These are phyloP conservation scores for Penicillium paneum DNA, from an alignment of 2,329 filamentous ascomycete species.

Conservation along the genomic window DNA sequence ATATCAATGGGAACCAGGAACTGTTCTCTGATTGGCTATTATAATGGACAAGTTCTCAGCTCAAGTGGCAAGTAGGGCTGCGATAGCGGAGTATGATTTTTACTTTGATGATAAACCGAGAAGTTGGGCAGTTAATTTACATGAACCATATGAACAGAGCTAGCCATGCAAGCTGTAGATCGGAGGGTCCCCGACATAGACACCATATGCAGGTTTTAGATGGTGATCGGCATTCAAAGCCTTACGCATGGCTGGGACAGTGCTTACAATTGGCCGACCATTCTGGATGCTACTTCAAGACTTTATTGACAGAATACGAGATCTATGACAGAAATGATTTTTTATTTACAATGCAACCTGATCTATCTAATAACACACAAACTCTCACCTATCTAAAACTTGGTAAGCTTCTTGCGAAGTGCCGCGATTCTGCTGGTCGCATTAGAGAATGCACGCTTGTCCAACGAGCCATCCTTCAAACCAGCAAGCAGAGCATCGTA, in stretches of 20 bases:
- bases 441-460: constrained; percentile 11
- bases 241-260: background rate
- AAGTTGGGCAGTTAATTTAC: background rate
- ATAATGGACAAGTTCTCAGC: no score
- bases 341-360: no score
- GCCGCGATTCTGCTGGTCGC: constrained; percentile 18
- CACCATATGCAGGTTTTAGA: no score
- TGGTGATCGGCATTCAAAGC: background rate
- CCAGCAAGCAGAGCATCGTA: constrained; percentile 18
- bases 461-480: constrained; percentile 17
- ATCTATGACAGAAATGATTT: background rate
- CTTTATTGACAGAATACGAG: no score
- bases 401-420: constrained; percentile 11
- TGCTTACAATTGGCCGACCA: background rate
- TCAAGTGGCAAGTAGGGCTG: background rate
- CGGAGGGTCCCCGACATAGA: background rate
- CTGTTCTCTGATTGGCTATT: no score
- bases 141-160: background rate
- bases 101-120: background rate
- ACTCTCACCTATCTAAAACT: background rate
- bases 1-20: no score
- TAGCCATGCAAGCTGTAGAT: background rate
- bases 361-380: background rate
- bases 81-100: background rate
- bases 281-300: background rate